These are phyloP conservation scores for Penicillium sp. DNA, from an alignment of 2,329 filamentous ascomycete genomes.

Conservation along the genomic window DNA sequence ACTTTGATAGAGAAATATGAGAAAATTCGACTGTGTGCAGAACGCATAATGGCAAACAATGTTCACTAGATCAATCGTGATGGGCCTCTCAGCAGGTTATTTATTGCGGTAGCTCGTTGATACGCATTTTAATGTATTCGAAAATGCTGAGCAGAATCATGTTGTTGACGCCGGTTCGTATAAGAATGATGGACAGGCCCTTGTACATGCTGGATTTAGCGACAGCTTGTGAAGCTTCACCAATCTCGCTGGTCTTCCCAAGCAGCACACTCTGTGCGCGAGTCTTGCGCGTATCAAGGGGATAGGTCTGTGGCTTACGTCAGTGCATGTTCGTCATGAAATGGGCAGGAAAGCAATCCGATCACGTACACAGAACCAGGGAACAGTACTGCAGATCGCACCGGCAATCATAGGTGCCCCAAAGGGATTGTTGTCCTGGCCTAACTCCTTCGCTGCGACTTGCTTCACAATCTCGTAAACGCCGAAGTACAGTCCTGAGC, in stretches of 20 bases:
- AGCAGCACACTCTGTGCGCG: constrained; percentile 49
- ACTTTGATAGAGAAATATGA: constrained; percentile 13
- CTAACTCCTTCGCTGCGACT: constrained; percentile 44
- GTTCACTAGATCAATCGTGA: neutral
- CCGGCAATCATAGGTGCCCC: constrained; percentile 47
- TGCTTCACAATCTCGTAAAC: constrained; percentile 51
- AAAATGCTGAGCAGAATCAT: constrained; percentile 50
- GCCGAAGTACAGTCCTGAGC: constrained; percentile 48
- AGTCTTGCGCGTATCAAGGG: constrained; percentile 51
- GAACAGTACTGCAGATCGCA: constrained; percentile 48
- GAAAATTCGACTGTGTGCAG: neutral
- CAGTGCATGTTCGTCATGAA: neutral
- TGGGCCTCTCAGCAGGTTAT: neutral
- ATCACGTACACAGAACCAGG: constrained; percentile 47
- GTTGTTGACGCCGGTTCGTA: constrained; percentile 49
- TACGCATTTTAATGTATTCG: constrained; percentile 47
- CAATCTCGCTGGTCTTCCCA: constrained; percentile 43
- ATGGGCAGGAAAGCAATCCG: neutral
- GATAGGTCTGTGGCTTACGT: constrained; percentile 42
- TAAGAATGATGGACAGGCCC: constrained; percentile 48
- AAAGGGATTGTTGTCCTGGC: constrained; percentile 44
- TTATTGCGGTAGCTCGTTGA: constrained; percentile 40
- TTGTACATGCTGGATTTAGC: constrained; percentile 49
- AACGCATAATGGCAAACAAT: neutral
- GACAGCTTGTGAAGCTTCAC: constrained; percentile 41